Conservation (phyloP, 208 protist genomes). For the Leishmania guyanensis region DNA sequence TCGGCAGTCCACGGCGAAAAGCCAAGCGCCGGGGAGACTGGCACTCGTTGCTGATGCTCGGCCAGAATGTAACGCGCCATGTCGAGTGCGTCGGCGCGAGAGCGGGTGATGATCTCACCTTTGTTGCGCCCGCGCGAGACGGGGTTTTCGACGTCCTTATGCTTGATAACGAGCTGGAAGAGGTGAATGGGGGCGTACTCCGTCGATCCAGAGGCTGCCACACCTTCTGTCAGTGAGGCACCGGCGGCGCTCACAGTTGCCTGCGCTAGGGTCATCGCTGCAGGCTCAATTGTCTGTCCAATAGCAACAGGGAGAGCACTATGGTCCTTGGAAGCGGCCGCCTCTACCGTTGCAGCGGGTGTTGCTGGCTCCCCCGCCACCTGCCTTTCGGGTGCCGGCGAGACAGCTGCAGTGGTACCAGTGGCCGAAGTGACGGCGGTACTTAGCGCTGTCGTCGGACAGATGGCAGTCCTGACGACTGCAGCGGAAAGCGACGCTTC, state of each 20-base stretch:
- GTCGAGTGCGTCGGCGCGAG: conserved; percentile 65
- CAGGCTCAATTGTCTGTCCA: background rate
- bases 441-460: background rate
- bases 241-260: background rate
- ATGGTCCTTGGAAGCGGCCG: background rate
- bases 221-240: background rate
- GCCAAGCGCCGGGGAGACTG: conserved; percentile 13
- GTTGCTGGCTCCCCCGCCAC: background rate
- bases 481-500: background rate
- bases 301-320: background rate
- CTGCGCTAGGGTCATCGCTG: background rate
- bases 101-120: conserved; percentile 81
- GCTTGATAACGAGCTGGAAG: conserved; percentile 89
- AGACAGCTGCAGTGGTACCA: background rate
- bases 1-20: conserved; percentile 68
- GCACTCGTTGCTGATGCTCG: conserved; percentile 19
- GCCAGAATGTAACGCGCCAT: conserved; percentile 62
- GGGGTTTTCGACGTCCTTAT: conserved; percentile 83
- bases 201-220: background rate
- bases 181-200: conserved; percentile 43
- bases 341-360: background rate
- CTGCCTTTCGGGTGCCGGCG: background rate
- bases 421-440: background rate
- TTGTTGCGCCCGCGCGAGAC: conserved; percentile 68
- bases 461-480: background rate